phyloP scores from a whole-genome alignment of 2,329 filamentous ascomycete species.

The Nemania diffusa region DNA sequence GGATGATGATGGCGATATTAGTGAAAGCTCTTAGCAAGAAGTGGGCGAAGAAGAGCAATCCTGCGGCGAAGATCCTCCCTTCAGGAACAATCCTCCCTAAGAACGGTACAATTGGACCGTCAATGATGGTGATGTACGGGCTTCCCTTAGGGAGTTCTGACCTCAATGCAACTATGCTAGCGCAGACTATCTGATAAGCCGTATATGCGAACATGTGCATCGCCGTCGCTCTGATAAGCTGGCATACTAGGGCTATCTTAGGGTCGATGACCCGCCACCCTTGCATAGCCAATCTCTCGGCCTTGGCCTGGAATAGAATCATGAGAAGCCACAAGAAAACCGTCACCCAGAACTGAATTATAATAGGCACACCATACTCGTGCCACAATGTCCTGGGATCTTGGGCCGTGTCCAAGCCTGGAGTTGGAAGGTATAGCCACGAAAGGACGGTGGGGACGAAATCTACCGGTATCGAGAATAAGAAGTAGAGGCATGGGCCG shows the following conservation, averaged over 20 bases:
- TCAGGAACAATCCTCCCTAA: slow-evolving; percentile 13
- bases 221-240: slow-evolving; percentile 42
- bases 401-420: slow-evolving; percentile 14
- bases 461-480: slow-evolving; percentile 20
- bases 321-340: slow-evolving; percentile 37
- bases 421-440: slow-evolving; percentile 33
- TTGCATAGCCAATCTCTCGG: slow-evolving; percentile 36
- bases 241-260: slow-evolving; percentile 27
- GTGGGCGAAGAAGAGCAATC: slow-evolving; percentile 33
- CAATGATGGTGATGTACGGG: slow-evolving; percentile 7
- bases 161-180: slow-evolving; percentile 16
- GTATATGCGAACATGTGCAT: slow-evolving; percentile 44
- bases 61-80: slow-evolving; percentile 24
- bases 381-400: slow-evolving; percentile 23
- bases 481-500: slow-evolving; percentile 7
- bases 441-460: slow-evolving; percentile 23
- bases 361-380: slow-evolving; percentile 36
- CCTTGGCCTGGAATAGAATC: slow-evolving; percentile 38
- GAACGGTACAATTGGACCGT: slow-evolving; percentile 8
- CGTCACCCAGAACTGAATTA: slow-evolving; percentile 37
- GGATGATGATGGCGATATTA: slow-evolving; percentile 12
- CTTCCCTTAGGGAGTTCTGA: background rate
- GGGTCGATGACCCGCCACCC: slow-evolving; percentile 25
- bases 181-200: slow-evolving; percentile 41
- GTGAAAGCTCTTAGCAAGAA: slow-evolving; percentile 32